Evolutionary conservation across 192 early-diverging fungal genomes (phyloP), one percentile per base, ranked within the genome.

Genomic region (Ambispora gerdemannii): DNA sequence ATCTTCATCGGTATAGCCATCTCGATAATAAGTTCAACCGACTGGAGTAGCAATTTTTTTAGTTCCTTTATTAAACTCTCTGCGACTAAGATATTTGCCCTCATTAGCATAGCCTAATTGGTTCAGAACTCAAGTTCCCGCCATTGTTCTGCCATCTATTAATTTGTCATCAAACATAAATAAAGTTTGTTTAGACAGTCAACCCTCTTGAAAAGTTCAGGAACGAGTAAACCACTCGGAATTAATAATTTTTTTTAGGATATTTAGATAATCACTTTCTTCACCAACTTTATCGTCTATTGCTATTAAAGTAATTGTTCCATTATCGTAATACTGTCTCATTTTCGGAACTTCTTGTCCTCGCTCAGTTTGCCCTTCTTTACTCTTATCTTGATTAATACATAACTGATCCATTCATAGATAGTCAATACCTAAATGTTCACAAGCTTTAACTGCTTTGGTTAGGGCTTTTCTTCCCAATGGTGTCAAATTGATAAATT

Each of bases 161-260:
- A 62, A 62, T 4, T 62, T 20, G 22, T 62, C 60, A 20, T 55
- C 53, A 55, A 55, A 55, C 53, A 55, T 55, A 20, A 55, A 55
- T n/a, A 55, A 7, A 22, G 53, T 55, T 55, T 55, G n/a, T 55
- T 20, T 55, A 7, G 7, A 11, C n/a, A 55, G 24, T 55, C 17
- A 55, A 25, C 53, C 53, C 24, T 55, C 53, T n/a, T n/a, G n/a
- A n/a, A n/a, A n/a, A n/a, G n/a, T n/a, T n/a, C n/a, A n/a, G n/a
- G n/a, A n/a, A n/a, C 60, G 31, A 62, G 60, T 38, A n/a, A 62
- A 62, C 36, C 60, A 62, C 36, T 62, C 33, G 1, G 60, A 62
- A 20, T 34, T 62, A 4, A 34, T 38, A 24, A 34, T 19, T 3
- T 34, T 62, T 7, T 34, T 62, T 62, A 62, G 19, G 1, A 38